These are phyloP conservation scores for Auriscalpium microsporum DNA, from an alignment of 768 basidiomycete genomes.

Conservation along the genomic window DNA sequence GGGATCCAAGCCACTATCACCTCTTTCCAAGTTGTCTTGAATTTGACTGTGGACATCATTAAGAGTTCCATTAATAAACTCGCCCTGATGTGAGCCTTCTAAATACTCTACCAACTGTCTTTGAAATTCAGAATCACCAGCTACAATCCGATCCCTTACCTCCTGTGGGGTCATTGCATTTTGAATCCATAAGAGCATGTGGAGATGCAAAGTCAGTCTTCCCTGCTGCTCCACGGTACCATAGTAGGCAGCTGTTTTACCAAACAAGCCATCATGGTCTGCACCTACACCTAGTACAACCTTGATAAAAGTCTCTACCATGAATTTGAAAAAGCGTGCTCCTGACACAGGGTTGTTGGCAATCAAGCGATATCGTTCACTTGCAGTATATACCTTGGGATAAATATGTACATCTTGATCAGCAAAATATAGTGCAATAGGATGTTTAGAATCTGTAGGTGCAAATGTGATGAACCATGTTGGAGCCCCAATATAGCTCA, in stretches of 20 bases:
- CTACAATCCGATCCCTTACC: slow-evolving; percentile 10
- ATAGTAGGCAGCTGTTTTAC: slow-evolving; percentile 14
- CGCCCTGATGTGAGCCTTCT: slow-evolving; percentile 10
- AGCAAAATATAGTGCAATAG: slow-evolving; percentile 11
- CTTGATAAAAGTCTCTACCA: slow-evolving; percentile 2
- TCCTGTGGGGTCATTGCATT: slow-evolving; percentile 8
- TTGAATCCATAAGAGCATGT: slow-evolving; percentile 14
- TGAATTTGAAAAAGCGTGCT: slow-evolving; percentile 13
- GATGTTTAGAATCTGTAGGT: slow-evolving; percentile 15
- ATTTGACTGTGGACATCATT: not conserved
- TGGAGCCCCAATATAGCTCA: slow-evolving; percentile 9
- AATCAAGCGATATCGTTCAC: slow-evolving; percentile 2
- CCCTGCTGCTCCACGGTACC: slow-evolving; percentile 3
- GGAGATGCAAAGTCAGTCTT: slow-evolving; percentile 18
- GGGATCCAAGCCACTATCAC: too few relatives aligned
- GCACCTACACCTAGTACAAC: not conserved
- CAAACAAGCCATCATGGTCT: slow-evolving; percentile 8
- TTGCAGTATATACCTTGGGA: not conserved
- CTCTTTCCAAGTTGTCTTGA: not conserved
- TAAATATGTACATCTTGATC: slow-evolving; percentile 1
- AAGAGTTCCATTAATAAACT: not conserved
- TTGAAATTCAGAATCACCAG: slow-evolving; percentile 6
- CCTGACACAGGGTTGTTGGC: slow-evolving; percentile 12
- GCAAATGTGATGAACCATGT: slow-evolving; percentile 19
- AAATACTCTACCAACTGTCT: slow-evolving; percentile 7